Percentiles rank a stretch among this genome's conserved stretches.
Conservation (phyloP, 148 eudicot species). For the Fagopyrum esculentum region DNA sequence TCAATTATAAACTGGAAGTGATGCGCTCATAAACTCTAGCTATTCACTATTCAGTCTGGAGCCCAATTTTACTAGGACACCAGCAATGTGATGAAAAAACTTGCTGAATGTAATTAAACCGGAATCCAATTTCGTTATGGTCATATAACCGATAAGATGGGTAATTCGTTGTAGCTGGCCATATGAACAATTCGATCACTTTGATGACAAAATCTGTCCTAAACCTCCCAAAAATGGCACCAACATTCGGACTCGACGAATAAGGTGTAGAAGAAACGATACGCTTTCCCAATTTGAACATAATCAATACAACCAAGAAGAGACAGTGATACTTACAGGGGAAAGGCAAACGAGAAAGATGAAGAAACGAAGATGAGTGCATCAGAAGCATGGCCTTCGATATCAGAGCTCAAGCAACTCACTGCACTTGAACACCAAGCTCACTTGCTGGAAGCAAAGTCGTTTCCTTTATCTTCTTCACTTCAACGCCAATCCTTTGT, state of each 20-base stretch:
- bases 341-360: neutral
- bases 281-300: neutral
- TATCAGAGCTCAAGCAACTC: slow-evolving; percentile 3
- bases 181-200: neutral
- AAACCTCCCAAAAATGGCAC: neutral
- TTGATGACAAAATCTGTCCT: neutral
- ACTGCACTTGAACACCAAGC: slow-evolving; percentile 9
- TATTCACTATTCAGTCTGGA: neutral
- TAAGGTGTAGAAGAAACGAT: neutral
- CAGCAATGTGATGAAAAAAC: slow-evolving; percentile 4
- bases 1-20: neutral
- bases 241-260: neutral
- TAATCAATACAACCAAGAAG: neutral
- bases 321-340: slow-evolving; percentile 1
- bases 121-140: neutral
- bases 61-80: neutral
- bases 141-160: neutral
- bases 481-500: neutral
- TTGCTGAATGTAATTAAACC: neutral
- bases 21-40: neutral
- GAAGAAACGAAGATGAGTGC: slow-evolving; percentile 8
- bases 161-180: neutral
- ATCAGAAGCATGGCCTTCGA: slow-evolving; percentile 12
- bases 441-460: neutral
- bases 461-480: slow-evolving; percentile 6